Base-by-base conservation (phyloP, 768 basidiomycete genomes). In the Agrocybe chaxingu region DNA sequence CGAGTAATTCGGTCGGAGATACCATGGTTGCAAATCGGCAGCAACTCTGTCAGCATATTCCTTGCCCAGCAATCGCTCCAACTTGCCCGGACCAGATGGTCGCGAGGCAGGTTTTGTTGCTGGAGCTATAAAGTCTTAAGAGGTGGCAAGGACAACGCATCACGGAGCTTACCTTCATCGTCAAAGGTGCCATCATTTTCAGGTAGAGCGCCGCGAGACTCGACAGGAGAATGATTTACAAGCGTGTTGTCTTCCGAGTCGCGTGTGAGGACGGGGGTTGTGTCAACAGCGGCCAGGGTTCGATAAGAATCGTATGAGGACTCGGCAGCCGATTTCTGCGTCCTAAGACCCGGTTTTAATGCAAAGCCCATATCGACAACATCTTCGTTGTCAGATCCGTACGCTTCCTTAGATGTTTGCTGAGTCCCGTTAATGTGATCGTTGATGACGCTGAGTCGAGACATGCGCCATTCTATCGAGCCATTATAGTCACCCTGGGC, bases 401-500 rank as follows among this genome's bases (percentile, higher is more conserved):
- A 69, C 43, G 51, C 47, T 51, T 68, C 64, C 36, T 57, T 52
- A 65, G 60, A 49, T 29, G 66, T 68, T 16, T 70, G 70, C 59
- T 70, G 67, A 7, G 70, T 53, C n/a, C 64, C 73, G 19, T 73
- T 74, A 32, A 79, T 70, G 48, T 74, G 76, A 51, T 69, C 74
- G 56, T 78, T 78, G 57, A 80, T 78, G 61, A 77, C 71, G 58
- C 86, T 87, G 40, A 85, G 65, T 11, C 85, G 82, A 11, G 87
- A 89, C 72, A 81, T 79, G 16, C 89, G 77, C 84, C 85, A 85
- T 50, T 88, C 85, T 48, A 89, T 89, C 1, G 88, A 86, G 4
- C 80, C 82, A 48, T 75, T 81, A 66, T 89, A 89, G 52, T 87
- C 85, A 47, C 78, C 82, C 62, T 81, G 79, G 13, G 83, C 80